A percentile compares a stretch with the other conserved stretches of the same genome.
Evolutionary conservation across 164 flowering plant genomes (phyloP).

Genomic region (Aristolochia contorta): DNA sequence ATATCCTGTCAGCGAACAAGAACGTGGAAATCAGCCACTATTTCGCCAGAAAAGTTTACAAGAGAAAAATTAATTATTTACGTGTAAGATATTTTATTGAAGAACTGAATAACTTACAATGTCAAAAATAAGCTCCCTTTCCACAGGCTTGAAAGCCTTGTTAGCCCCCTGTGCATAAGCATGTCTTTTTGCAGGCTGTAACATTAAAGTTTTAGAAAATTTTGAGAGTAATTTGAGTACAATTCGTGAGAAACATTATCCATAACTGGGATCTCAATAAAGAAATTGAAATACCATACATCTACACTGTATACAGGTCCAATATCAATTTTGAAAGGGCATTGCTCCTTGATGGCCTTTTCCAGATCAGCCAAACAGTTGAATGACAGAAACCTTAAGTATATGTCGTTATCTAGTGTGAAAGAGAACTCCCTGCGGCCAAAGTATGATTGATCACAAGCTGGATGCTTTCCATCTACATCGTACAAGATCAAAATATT

Average conservation of each 20-base stretch:
- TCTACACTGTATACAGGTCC: slow-evolving; percentile 93
- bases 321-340: slow-evolving; percentile 89
- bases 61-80: neutral
- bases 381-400: slow-evolving; percentile 70
- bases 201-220: slow-evolving; percentile 1
- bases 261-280: neutral
- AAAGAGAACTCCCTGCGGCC: slow-evolving; percentile 89
- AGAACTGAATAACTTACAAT: slow-evolving; percentile 43
- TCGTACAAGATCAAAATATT: neutral
- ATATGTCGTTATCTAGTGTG: slow-evolving; percentile 64
- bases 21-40: neutral
- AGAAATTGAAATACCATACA: slow-evolving; percentile 41
- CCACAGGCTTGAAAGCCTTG: slow-evolving; percentile 77
- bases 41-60: neutral
- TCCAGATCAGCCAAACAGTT: slow-evolving; percentile 50
- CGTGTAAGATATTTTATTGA: neutral
- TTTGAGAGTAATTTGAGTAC: neutral
- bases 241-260: neutral
- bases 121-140: slow-evolving; percentile 93
- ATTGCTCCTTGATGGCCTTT: slow-evolving; percentile 64
- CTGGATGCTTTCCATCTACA: slow-evolving; percentile 96
- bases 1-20: slow-evolving; percentile 55
- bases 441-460: slow-evolving; percentile 69
- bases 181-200: slow-evolving; percentile 83
- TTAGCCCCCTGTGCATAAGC: slow-evolving; percentile 58